A percentile compares a stretch with the other conserved stretches of the same genome.
These are phyloP conservation scores for Centella asiatica DNA, from an alignment of 129 eudicot species.

Conservation along the genomic window DNA sequence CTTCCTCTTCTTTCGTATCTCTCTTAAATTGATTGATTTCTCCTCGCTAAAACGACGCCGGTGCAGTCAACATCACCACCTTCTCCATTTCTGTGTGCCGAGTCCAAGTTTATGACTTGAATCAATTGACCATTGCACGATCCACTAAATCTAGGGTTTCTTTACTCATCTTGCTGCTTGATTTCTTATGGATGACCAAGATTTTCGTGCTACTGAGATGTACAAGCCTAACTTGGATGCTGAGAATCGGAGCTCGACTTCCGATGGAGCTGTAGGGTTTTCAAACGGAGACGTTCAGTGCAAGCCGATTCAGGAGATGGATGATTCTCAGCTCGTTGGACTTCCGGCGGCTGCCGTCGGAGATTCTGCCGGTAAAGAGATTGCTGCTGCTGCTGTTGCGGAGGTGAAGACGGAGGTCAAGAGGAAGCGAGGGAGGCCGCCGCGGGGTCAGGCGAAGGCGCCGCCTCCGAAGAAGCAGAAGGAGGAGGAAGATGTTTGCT, in stretches of 20 bases:
- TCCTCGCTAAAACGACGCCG: constrained; percentile 22
- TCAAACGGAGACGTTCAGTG: constrained; percentile 11
- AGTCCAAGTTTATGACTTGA: neutral
- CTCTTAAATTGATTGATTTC: neutral
- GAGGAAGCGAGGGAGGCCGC: constrained; percentile 86
- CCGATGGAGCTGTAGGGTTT: neutral
- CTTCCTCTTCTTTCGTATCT: no score
- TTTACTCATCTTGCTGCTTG: neutral
- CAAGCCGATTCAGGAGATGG: constrained; percentile 16
- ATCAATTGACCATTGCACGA: neutral
- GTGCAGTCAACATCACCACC: constrained; percentile 9
- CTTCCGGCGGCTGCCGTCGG: constrained; percentile 20
- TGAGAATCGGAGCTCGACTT: constrained; percentile 16
- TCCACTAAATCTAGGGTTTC: constrained; percentile 47
- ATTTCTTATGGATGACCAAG: constrained; percentile 14
- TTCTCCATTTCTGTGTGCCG: constrained; percentile 3
- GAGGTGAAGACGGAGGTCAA: constrained; percentile 29
- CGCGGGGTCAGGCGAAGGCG: constrained; percentile 29
- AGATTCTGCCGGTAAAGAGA: constrained; percentile 18
- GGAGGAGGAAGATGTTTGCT: constrained; percentile 91
- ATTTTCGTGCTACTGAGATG: constrained; percentile 15
- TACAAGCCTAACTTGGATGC: constrained; percentile 9
- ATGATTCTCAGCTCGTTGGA: constrained; percentile 30
- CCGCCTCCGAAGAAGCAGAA: constrained; percentile 40
- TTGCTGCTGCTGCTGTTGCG: constrained; percentile 3